Evolutionary conservation across 2,329 filamentous ascomycete species (phyloP), one percentile per base, ranked within the genome.

Genomic region (Monilinia vaccinii-corymbosi): DNA sequence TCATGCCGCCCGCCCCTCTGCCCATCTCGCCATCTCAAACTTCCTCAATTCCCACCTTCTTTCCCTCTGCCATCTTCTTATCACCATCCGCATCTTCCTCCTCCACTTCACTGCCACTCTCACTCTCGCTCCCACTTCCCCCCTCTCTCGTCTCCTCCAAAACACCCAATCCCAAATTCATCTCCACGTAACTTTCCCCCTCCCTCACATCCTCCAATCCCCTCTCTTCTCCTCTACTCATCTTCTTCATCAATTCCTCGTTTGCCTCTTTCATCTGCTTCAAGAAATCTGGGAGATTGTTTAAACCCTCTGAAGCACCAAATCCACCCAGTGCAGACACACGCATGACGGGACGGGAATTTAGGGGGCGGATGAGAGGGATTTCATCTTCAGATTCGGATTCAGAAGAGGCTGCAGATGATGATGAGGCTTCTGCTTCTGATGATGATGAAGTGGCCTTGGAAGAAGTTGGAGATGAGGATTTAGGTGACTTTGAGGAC

Each of bases 101-200:
- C 14, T 58, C 56, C 10, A 11, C 36, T 4, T 42, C 46, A 25
- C 34, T 40, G 18, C 25, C 32, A 47, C 34, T 56, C n/a, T 32
- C 46, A 42, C 51, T 55, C n/a, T 42, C 36, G 23, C 16, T 21
- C 1, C 21, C 34, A 16, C 38, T 45, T 1, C 16, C 56, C 10
- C 48, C 42, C 3, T 60, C 58, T 36, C 34, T 58, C 57, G 61
- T 62, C 47, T 66, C 64, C 40, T 66, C 64, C n/a, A 63, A 53
- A 55, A 66, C 64, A 8, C 62, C 65, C 14, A 66, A 42, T 21
- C 64, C 64, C 9, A 65, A 53, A 34, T 66, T 61, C 64, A 66
- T 66, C 36, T 60, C 52, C 47, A 40, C 51, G 38, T 64, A 62
- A 32, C 38, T 60, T 18, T 63, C 34, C n/a, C 64, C 64, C n/a